Percentiles rank a stretch among this genome's conserved stretches.
phyloP scores from a whole-genome alignment of 768 basidiomycete species.

The Tylopilus felleus region DNA sequence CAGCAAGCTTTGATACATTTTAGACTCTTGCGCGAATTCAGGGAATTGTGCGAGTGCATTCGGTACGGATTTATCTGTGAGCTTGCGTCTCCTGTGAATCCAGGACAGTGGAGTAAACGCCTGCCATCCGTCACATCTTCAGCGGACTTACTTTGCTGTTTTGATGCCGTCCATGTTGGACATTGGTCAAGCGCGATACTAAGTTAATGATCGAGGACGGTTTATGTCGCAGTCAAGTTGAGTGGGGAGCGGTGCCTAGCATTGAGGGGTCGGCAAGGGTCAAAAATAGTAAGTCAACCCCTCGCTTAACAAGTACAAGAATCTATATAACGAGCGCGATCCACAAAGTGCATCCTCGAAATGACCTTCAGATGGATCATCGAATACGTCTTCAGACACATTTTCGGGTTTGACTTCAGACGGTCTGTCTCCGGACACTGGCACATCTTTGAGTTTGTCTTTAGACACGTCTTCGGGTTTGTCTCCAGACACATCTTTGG shows the following conservation, averaged over 20 bases:
- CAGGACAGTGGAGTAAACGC: not conserved
- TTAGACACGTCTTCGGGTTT: not conserved
- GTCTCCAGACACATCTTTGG: not conserved
- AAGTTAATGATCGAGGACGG: not conserved
- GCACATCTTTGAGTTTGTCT: conserved; percentile 5
- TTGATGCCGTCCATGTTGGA: conserved; percentile 30
- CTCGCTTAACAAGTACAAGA: not conserved
- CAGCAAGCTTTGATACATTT: conserved; percentile 81
- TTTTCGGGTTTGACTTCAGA: too few species aligned
- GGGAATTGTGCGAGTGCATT: conserved; percentile 71
- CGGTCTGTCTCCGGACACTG: too few species aligned
- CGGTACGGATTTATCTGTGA: conserved; percentile 76
- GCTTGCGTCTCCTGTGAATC: conserved; percentile 61
- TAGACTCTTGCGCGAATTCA: conserved; percentile 75
- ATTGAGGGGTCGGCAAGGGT: not conserved
- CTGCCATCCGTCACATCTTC: not conserved
- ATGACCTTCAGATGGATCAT: not conserved
- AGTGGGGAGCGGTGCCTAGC: too few species aligned
- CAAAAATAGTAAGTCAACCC: not conserved
- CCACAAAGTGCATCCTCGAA: too few species aligned
- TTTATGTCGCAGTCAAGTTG: not conserved
- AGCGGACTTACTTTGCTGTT: conserved; percentile 31
- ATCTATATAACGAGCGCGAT: not conserved
- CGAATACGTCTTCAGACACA: conserved; percentile 6
- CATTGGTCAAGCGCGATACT: not conserved